Base-by-base conservation (phyloP, 805 yeast species). In the Maudiozyma turicensis region DNA sequence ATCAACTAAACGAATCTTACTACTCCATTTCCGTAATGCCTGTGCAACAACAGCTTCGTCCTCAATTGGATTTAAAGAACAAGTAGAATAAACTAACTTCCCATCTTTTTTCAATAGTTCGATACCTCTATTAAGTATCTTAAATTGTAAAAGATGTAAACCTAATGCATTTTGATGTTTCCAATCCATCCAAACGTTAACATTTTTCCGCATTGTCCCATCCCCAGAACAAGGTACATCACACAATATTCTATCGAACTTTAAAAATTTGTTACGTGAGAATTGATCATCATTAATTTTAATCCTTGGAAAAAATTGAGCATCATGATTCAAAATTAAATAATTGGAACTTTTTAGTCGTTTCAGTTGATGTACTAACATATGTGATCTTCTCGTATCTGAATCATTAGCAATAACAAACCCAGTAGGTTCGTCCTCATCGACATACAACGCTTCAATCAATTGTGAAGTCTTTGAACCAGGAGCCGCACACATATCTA, bases 191-290 rank as follows among this genome's bases (percentile, higher is more conserved):
- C 99, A 93, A 32, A 93, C 96, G 61, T 86, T 86, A 57, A 89
- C 77, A 65, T 93, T 93, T 71, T 93, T 93, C 66, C 99, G 81
- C 95, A 93, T 87, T 43, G 99, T 93, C 52, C 95, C 99, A 67
- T 93, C 99, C 55, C 99, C 99, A 20, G 98, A 86, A 73, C 99
- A 93, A 46, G 99, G 99, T 26, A 93, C 99, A 69, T 93, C 99
- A 74, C 98, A 91, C 53, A 93, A 74, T 48, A 93, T 80, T 64
- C 99, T 80, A 69, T 93, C 99, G 65, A 87, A 93, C 65, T 84
- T 86, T 58, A 89, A 70, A 55, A 70, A 76, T 44, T 75, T 73
- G 7, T 54, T 54, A 35, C 54, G 52, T 11, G 35, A 49, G n/a
- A 48, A 40, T 33, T 10, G 5, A 4, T 33, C 10, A 8, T 54